Evolutionary conservation across 306 rosid species (phyloP).

Genomic region (Castanea crenata): DNA sequence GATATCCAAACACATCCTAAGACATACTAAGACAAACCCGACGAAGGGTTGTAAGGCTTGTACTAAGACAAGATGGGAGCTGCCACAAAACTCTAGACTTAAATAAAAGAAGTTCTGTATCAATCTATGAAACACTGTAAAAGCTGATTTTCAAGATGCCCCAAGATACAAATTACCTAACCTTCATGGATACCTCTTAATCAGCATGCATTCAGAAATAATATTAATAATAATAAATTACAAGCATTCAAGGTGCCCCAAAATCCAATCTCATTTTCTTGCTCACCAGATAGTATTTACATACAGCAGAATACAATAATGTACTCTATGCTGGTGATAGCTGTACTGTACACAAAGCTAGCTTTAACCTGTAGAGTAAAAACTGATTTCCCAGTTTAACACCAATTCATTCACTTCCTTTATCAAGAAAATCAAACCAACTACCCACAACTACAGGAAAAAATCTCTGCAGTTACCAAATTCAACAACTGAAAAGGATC

Average conservation of each 20-base stretch:
- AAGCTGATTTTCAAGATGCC: too few species aligned
- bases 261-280: not conserved
- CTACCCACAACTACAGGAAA: not conserved
- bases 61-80: too few species aligned
- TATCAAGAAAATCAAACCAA: not conserved
- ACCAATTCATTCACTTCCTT: not conserved
- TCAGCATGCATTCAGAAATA: too few species aligned
- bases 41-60: too few species aligned
- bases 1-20: too few species aligned
- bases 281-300: not conserved
- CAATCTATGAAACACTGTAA: not conserved
- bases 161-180: not conserved
- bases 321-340: not conserved
- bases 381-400: not conserved
- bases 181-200: not conserved
- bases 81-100: too few species aligned
- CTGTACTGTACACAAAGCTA: not conserved
- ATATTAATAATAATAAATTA: not conserved
- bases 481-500: not conserved
- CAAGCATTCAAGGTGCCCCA: not conserved
- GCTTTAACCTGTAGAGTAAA: not conserved
- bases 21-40: too few species aligned
- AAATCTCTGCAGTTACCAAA: not conserved
- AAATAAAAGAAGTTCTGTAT: not conserved
- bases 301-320: not conserved